Evolutionary conservation across 805 yeast species (phyloP).

Genomic region (Barnettozyma populi): DNA sequence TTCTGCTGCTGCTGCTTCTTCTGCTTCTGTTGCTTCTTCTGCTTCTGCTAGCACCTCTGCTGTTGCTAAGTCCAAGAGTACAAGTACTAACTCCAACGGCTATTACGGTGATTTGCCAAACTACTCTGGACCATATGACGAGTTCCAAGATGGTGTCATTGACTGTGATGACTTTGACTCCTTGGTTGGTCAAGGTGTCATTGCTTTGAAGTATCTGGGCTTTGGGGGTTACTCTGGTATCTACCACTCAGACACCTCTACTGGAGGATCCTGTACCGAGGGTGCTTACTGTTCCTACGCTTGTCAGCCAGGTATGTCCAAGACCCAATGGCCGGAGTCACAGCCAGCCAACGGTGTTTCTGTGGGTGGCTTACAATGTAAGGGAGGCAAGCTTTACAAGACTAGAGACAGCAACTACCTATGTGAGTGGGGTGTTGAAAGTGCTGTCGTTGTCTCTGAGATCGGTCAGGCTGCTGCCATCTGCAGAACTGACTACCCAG

Average conservation of each 20-base stretch:
- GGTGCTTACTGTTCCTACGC: slow-evolving; percentile 97
- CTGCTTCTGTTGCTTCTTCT: slow-evolving; percentile 12
- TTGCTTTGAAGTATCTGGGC: slow-evolving; percentile 57
- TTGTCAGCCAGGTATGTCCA: slow-evolving; percentile 98
- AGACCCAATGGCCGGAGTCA: slow-evolving; percentile 91
- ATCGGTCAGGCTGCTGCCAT: slow-evolving; percentile 68
- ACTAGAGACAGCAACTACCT: slow-evolving; percentile 64
- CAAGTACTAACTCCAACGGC: slow-evolving; percentile 26
- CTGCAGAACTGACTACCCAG: slow-evolving; percentile 99
- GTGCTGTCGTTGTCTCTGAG: slow-evolving; percentile 66
- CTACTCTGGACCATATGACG: slow-evolving; percentile 42
- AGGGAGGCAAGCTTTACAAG: slow-evolving; percentile 77
- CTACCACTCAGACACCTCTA: slow-evolving; percentile 49
- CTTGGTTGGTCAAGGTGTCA: slow-evolving; percentile 66
- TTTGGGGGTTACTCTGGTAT: slow-evolving; percentile 58
- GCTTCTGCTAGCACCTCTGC: slow-evolving; percentile 5
- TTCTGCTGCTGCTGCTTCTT: background rate
- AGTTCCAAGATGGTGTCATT: slow-evolving; percentile 66
- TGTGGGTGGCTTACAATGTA: slow-evolving; percentile 88
- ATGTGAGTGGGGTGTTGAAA: slow-evolving; percentile 81
- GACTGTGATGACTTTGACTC: slow-evolving; percentile 66
- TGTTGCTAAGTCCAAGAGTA: slow-evolving; percentile 8
- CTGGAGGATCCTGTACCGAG: slow-evolving; percentile 59
- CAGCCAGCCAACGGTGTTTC: slow-evolving; percentile 91
- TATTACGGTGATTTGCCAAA: slow-evolving; percentile 48